Conservation (phyloP, 495 filamentous ascomycete genomes). For the Penicillium daleae region DNA sequence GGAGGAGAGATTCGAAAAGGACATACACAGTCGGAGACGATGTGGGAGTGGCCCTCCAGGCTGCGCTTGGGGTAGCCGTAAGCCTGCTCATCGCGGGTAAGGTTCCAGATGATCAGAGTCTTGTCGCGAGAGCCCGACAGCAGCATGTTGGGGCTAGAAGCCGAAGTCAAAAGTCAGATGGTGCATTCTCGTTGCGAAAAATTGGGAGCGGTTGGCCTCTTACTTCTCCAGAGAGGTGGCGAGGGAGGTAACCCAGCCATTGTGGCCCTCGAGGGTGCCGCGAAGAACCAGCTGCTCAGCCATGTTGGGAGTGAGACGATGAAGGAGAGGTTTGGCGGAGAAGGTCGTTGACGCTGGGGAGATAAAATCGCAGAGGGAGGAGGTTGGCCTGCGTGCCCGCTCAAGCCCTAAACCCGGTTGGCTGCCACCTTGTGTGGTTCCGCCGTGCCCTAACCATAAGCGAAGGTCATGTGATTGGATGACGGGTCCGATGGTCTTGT, state of each 20-base stretch:
- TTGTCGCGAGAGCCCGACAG: conserved; percentile 97
- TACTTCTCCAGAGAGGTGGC: conserved; percentile 99
- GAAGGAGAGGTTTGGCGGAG: conserved; percentile 52
- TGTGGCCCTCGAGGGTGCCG: conserved; percentile 97
- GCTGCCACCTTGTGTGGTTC: conserved; percentile 43
- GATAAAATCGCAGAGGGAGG: conserved; percentile 51
- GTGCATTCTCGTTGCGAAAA: conserved; percentile 29
- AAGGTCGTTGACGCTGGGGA: conserved; percentile 54
- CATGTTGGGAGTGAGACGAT: conserved; percentile 65
- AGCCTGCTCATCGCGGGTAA: conserved; percentile 95
- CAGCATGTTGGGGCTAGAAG: conserved; percentile 96
- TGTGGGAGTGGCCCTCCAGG: conserved; percentile 98
- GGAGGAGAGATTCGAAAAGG: conserved; percentile 27
- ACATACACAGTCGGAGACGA: conserved; percentile 99
- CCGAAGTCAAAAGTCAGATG: conserved; percentile 43
- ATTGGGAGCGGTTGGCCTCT: conserved; percentile 39
- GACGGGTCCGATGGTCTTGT: neutral
- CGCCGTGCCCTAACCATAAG: conserved; percentile 46
- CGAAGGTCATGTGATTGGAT: conserved; percentile 34
- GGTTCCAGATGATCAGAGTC: conserved; percentile 99
- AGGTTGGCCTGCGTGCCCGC: conserved; percentile 40
- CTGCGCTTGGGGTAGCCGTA: conserved; percentile 99
- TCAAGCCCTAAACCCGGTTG: conserved; percentile 47
- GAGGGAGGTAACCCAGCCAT: conserved; percentile 73
- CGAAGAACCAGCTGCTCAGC: conserved; percentile 96